A percentile compares a stretch with the other conserved stretches of the same genome.
Conservation (phyloP, 495 filamentous ascomycete genomes). For the Talaromyces proteolyticus region DNA sequence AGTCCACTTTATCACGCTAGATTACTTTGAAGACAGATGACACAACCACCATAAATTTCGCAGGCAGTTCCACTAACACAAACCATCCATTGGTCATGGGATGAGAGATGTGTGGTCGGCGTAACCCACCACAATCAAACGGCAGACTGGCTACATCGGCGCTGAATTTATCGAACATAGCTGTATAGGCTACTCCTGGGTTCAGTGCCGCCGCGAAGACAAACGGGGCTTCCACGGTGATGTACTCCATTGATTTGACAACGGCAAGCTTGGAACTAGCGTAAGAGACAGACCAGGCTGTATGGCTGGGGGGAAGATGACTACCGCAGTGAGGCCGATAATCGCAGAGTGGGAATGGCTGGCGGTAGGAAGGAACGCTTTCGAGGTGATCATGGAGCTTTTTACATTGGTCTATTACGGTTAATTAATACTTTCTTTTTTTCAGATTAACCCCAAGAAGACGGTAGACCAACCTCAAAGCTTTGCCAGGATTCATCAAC, state of each 20-base stretch:
- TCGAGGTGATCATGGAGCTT: slow-evolving; percentile 22
- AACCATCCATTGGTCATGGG: not conserved
- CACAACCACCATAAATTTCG: slow-evolving; percentile 36
- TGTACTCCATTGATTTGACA: slow-evolving; percentile 29
- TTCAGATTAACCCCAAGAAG: not conserved
- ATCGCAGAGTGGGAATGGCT: slow-evolving; percentile 21
- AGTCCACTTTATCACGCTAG: too few relatives aligned
- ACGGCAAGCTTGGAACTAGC: slow-evolving; percentile 31
- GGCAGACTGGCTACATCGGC: slow-evolving; percentile 14
- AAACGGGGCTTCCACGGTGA: slow-evolving; percentile 32
- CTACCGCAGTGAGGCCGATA: slow-evolving; percentile 18
- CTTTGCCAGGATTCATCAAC: slow-evolving; percentile 28
- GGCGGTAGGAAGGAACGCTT: slow-evolving; percentile 32
- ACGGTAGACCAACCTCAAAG: slow-evolving; percentile 22
- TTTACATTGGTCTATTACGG: slow-evolving; percentile 32
- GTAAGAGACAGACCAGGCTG: slow-evolving; percentile 27
- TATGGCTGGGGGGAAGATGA: slow-evolving; percentile 12
- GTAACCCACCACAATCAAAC: slow-evolving; percentile 22
- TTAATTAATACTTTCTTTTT: slow-evolving; percentile 1
- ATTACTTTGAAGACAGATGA: too few relatives aligned
- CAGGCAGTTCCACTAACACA: slow-evolving; percentile 30
- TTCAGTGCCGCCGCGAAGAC: slow-evolving; percentile 30
- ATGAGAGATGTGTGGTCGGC: slow-evolving; percentile 1
- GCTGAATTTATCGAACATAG: slow-evolving; percentile 18
- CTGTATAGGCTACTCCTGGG: slow-evolving; percentile 34